phyloP scores from a whole-genome alignment of 1,139 yeast species.

The Spathaspora jeffriesii region DNA sequence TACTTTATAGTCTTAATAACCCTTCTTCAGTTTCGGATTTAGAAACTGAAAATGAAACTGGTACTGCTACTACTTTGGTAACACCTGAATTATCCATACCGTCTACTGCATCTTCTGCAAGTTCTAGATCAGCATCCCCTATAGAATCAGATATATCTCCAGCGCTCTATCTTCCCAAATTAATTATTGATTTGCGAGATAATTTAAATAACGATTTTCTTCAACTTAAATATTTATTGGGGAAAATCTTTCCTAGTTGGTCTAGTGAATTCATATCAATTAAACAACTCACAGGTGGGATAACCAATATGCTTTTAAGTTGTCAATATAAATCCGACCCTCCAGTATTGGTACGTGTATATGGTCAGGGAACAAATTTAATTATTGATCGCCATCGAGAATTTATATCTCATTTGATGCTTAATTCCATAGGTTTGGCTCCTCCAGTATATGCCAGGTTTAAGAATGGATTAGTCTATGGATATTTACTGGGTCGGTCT shows the following conservation, averaged over 20 bases:
- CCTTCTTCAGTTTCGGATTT: conserved; percentile 40
- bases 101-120: conserved; percentile 6
- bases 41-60: conserved; percentile 25
- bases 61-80: background rate
- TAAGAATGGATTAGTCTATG: conserved; percentile 75
- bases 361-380: conserved; percentile 73
- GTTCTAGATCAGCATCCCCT: conserved; percentile 13
- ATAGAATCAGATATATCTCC: conserved; percentile 18
- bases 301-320: conserved; percentile 70
- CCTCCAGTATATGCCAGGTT: conserved; percentile 71
- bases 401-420: conserved; percentile 67
- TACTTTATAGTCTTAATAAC: conserved; percentile 43
- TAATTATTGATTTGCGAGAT: conserved; percentile 31
- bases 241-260: conserved; percentile 41
- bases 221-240: conserved; percentile 33
- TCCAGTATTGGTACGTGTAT: conserved; percentile 63
- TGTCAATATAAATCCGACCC: conserved; percentile 38
- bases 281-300: conserved; percentile 68
- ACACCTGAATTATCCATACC: conserved; percentile 4
- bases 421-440: conserved; percentile 63
- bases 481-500: conserved; percentile 67
- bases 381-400: conserved; percentile 80
- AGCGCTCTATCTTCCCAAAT: conserved; percentile 41
- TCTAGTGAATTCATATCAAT: conserved; percentile 22
- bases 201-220: conserved; percentile 29